phyloP scores from a whole-genome alignment of 164 flowering plant species.

The Nelumbo lutea region DNA sequence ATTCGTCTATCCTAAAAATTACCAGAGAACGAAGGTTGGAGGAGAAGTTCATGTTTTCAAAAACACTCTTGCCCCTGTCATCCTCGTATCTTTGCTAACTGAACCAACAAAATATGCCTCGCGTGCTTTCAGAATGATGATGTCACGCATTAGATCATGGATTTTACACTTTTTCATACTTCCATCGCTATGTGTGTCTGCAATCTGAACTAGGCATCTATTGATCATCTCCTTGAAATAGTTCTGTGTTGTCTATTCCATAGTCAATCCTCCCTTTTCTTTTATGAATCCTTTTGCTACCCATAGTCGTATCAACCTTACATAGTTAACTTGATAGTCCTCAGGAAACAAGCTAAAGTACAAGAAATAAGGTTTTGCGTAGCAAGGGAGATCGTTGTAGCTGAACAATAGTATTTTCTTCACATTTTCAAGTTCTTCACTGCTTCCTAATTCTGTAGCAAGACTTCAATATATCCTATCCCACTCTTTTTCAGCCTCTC shows the following conservation, averaged over 20 bases:
- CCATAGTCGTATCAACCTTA: neutral
- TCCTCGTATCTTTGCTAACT: too few species aligned
- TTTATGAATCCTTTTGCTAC: constrained; percentile 10
- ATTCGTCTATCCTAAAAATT: too few species aligned
- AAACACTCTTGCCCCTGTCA: neutral
- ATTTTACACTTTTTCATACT: constrained; percentile 1
- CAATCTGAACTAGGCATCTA: neutral
- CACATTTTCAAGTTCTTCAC: too few species aligned
- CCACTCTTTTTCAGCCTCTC: neutral
- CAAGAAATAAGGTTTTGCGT: constrained; percentile 9
- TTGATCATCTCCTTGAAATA: too few species aligned
- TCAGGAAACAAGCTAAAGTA: constrained; percentile 11
- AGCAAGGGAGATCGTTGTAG: constrained; percentile 1
- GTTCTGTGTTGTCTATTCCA: too few species aligned
- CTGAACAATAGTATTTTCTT: neutral
- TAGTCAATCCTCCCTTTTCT: neutral
- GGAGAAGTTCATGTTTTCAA: neutral
- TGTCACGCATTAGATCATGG: constrained; percentile 5
- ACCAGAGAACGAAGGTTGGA: too few species aligned
- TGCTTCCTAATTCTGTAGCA: too few species aligned
- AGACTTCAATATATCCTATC: neutral
- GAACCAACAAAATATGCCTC: neutral
- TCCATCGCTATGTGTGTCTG: neutral
- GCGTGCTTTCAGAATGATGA: neutral
- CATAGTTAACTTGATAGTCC: neutral